Conservation (phyloP, 1,139 yeast genomes). For the Kodamaea alishanica region DNA sequence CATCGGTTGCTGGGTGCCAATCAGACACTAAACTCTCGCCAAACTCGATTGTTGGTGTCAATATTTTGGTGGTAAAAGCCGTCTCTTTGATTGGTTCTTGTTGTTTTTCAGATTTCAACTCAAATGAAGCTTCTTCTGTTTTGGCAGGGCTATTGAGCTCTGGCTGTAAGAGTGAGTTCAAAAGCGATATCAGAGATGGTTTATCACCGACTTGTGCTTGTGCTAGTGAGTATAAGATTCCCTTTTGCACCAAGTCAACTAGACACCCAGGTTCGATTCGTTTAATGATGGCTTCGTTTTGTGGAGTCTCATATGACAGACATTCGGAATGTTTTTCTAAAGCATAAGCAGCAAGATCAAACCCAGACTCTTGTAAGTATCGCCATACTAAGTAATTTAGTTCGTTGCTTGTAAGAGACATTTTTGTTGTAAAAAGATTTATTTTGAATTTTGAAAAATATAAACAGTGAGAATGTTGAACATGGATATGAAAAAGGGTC, state of each 20-base stretch:
- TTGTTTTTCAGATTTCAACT: constrained; percentile 1
- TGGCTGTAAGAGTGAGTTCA: constrained; percentile 1
- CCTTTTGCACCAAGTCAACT: constrained; percentile 80
- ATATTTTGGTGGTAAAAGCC: constrained; percentile 19
- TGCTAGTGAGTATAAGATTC: constrained; percentile 59
- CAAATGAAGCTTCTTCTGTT: constrained; percentile 6
- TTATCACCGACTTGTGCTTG: constrained; percentile 24
- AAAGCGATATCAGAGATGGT: constrained; percentile 2
- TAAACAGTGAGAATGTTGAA: constrained; percentile 21
- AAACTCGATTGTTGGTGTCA: constrained; percentile 23
- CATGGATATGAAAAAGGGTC: constrained; percentile 26
- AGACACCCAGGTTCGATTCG: constrained; percentile 61
- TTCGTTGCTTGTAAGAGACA: constrained; percentile 84
- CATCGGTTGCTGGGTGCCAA: constrained; percentile 41
- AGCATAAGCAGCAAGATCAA: constrained; percentile 77
- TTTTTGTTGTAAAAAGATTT: constrained; percentile 17
- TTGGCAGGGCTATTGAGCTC: constrained; percentile 1
- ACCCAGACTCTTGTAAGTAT: constrained; percentile 85
- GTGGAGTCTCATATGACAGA: constrained; percentile 49
- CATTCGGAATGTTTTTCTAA: constrained; percentile 72
- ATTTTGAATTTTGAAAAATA: constrained; percentile 1
- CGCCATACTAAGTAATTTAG: constrained; percentile 91
- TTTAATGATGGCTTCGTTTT: constrained; percentile 48
- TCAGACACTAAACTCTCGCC: constrained; percentile 30
- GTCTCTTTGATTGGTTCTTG: constrained; percentile 4